Evolutionary conservation across 2,329 filamentous ascomycete genomes (phyloP), one percentile per base, ranked within the genome.

Genomic region (Aureobasidium namibiae): DNA sequence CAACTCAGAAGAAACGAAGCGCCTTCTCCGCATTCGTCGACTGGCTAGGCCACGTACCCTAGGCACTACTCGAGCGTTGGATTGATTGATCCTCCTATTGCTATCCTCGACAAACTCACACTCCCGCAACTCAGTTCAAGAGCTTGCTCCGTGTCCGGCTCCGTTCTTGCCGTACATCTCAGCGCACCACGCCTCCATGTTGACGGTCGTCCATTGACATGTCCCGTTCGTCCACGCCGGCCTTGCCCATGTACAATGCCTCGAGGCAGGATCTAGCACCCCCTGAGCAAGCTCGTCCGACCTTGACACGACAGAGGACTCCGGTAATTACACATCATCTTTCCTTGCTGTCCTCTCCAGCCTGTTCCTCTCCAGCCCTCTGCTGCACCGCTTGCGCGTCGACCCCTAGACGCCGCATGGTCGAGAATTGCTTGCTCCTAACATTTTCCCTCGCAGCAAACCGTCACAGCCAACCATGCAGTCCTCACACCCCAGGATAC

Each of bases 401-500:
- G 14, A 16, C 56, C 42, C 44, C 44, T 39, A n/a, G 39, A 31
- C 21, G 44, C 33, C 33, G 21, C 41, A 24, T 26, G 2, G 1
- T 34, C 26, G 11, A 23, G 39, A 38, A 41, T 49, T 26, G 34
- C 21, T 48, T 41, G 38, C 53, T 24, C 33, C 39, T 29, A 45
- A 52, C 26, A 48, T 48, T 18, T 34, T 1, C 8, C 5, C 31
- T 62, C 10, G 13, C 66, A 70, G 62, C 70, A 75, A 66, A 71
- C 70, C 59, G 73, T 78, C 67, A 80, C 77, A 57, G 73, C 76
- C 29, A 70, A 74, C 39, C 85, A 82, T 69, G 82, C 84, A 48
- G 76, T 83, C 68, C 82, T 96, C 70, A 87, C 85, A n/a, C 81
- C 87, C 21, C 80, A 86, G 69, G 88, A 96, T 73, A 87, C 89